phyloP scores from a whole-genome alignment of 2,329 filamentous ascomycete genomes.

The Ceratocystiopsis sp. region DNA sequence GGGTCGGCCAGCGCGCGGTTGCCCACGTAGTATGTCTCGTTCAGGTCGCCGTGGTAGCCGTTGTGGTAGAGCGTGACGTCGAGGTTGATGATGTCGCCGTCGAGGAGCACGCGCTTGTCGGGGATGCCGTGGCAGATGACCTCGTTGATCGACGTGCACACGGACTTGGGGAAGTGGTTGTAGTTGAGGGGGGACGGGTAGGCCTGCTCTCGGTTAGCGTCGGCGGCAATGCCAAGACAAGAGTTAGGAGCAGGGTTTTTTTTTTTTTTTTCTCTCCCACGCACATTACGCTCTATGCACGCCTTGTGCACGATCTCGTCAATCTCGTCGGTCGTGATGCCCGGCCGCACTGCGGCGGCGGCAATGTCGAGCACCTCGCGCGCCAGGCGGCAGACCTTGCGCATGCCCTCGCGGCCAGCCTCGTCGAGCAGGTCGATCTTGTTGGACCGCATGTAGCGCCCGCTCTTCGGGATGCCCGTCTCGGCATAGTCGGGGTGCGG shows the following conservation, averaged over 20 bases:
- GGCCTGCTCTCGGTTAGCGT: constrained; percentile 35
- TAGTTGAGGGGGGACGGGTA: constrained; percentile 95
- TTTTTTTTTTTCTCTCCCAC: constrained; percentile 16
- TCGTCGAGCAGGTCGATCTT: constrained; percentile 72
- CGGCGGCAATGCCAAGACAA: background rate
- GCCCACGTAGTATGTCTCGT: constrained; percentile 97
- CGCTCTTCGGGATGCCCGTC: constrained; percentile 56
- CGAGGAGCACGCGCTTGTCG: constrained; percentile 68
- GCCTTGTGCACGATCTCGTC: constrained; percentile 92
- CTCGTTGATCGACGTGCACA: constrained; percentile 92
- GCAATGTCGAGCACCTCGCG: constrained; percentile 89
- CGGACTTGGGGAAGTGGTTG: constrained; percentile 90
- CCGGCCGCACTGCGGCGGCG: constrained; percentile 67
- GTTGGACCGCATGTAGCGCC: constrained; percentile 49
- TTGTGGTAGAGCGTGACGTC: constrained; percentile 89
- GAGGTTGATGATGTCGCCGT: constrained; percentile 95
- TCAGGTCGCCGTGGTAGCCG: constrained; percentile 90
- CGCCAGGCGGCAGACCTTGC: constrained; percentile 73
- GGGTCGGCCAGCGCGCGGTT: constrained; percentile 70
- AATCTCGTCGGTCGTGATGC: constrained; percentile 88
- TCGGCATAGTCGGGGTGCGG: constrained; percentile 73
- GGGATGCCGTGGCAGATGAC: constrained; percentile 98
- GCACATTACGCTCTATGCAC: constrained; percentile 78
- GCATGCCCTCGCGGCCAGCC: constrained; percentile 73
- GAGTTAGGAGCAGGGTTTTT: background rate